Base-by-base conservation (phyloP, 495 filamentous ascomycete genomes). In the Mytilinidion resinicola region DNA sequence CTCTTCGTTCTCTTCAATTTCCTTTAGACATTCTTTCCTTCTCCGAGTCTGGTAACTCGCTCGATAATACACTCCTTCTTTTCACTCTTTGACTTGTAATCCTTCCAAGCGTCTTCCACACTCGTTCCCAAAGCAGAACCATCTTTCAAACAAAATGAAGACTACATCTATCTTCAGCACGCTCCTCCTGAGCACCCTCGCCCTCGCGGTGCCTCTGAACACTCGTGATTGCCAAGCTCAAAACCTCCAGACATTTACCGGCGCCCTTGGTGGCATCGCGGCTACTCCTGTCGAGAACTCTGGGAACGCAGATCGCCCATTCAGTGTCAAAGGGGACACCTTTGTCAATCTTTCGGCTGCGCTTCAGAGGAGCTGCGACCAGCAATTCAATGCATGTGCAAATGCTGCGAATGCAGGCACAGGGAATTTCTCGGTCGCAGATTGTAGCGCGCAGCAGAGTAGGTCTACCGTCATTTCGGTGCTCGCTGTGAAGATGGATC, bases 301-400 rank as follows among this genome's bases (percentile, higher is more conserved):
- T 10, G 63, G 59, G n/a, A 54, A 66, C 37, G 9, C 59, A 19
- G 38, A 61, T 12, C 63, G 63, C 51, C 63, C 59, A 5, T 66
- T 66, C 59, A 49, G 52, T 14, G 63, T 66, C 46, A 62, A 62
- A 38, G 63, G 55, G 15, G 63, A 66, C 53, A 66, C 63, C 37
- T 66, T 66, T 39, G 63, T 66, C 21, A 64, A 68, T 48, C 48
- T 63, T 37, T 52, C 19, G 5, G 64, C 59, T 21, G 66, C 66
- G 41, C 33, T 59, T 34, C 62, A 66, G 50, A 35, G 63, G 25
- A 57, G 43, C 25, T 68, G 66, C 46, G 66, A 68, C 44, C 56
- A 59, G 60, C 66, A 68, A 57, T 68, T 63, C 60, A 66, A 65
- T 34, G 60, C 56, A 1, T 68, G 66, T 51, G 62, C 58, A 14